Evolutionary conservation across 345 rosid genomes (phyloP).

Genomic region (Eutrema japonicum): DNA sequence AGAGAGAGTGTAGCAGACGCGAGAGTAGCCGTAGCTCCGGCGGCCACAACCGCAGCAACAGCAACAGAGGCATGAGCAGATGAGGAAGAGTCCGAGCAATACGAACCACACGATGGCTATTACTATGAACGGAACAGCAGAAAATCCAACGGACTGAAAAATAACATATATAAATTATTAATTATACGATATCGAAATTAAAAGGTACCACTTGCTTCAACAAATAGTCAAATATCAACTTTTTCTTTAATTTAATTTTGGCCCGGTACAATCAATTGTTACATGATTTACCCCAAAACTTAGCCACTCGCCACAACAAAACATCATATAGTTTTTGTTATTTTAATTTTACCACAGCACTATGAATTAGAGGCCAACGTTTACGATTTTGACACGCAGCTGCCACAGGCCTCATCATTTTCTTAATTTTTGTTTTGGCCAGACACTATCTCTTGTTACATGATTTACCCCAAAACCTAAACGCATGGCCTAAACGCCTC

Average conservation of each 20-base stretch:
- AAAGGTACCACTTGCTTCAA: too few relatives aligned
- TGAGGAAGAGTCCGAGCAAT: constrained; percentile 50
- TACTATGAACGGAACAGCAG: constrained; percentile 54
- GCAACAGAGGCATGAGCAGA: constrained; percentile 43
- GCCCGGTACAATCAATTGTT: background rate
- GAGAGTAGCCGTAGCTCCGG: constrained; percentile 47
- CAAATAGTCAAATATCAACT: too few relatives aligned
- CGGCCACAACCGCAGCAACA: constrained; percentile 52
- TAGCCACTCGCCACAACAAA: too few relatives aligned
- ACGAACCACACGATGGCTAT: constrained; percentile 55
- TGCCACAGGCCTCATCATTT: background rate
- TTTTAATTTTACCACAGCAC: background rate
- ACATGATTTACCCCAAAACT: background rate
- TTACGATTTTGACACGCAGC: too few relatives aligned
- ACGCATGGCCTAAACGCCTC: background rate
- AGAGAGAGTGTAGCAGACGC: constrained; percentile 47
- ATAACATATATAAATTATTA: background rate
- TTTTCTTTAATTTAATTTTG: background rate
- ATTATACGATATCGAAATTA: too few relatives aligned
- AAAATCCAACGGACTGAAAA: constrained; percentile 58
- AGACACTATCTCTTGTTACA: background rate
- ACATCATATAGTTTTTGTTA: background rate
- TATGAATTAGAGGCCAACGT: background rate
- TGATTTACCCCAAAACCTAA: background rate
- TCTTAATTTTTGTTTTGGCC: background rate